A percentile compares a stretch with the other conserved stretches of the same genome.
phyloP scores from a whole-genome alignment of 805 yeast genomes.

The Yarrowia sp. region DNA sequence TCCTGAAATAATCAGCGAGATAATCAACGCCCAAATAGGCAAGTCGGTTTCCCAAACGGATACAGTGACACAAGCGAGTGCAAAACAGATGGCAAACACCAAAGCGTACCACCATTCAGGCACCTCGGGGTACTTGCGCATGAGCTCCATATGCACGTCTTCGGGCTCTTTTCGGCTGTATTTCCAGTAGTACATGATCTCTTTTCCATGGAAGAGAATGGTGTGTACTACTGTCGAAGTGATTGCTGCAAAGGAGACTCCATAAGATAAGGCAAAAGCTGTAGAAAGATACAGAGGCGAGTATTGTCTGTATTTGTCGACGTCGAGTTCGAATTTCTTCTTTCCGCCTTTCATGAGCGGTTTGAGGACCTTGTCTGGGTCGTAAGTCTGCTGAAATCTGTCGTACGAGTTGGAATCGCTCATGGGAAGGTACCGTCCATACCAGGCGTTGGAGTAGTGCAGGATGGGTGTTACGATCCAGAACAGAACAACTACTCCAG shows the following conservation, averaged over 20 bases:
- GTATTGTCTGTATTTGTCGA: constrained; percentile 59
- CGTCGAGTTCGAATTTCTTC: constrained; percentile 52
- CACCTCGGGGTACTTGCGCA: constrained; percentile 64
- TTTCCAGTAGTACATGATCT: constrained; percentile 59
- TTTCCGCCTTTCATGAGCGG: constrained; percentile 2
- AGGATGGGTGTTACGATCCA: constrained; percentile 64
- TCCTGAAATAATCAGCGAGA: constrained; percentile 60
- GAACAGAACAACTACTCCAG: constrained; percentile 58
- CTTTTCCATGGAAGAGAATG: constrained; percentile 62
- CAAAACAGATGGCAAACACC: constrained; percentile 50
- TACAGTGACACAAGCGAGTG: constrained; percentile 54
- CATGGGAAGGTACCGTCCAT: constrained; percentile 65
- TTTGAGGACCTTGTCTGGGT: constrained; percentile 59
- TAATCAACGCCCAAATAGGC: constrained; percentile 67
- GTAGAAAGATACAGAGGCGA: constrained; percentile 70
- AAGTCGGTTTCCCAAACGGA: constrained; percentile 56
- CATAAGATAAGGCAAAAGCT: constrained; percentile 66
- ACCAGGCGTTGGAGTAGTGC: constrained; percentile 64
- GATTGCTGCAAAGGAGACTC: constrained; percentile 68
- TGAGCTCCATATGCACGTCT: constrained; percentile 63
- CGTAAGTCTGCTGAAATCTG: constrained; percentile 58
- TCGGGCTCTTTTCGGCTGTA: constrained; percentile 54
- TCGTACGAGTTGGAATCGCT: constrained; percentile 58
- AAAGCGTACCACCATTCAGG: constrained; percentile 67
- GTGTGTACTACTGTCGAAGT: constrained; percentile 67